Percentiles rank a stretch among this genome's conserved stretches.
Evolutionary conservation across 1,284 basidiomycete genomes (phyloP).

Genomic region (Malassezia brasiliensis): DNA sequence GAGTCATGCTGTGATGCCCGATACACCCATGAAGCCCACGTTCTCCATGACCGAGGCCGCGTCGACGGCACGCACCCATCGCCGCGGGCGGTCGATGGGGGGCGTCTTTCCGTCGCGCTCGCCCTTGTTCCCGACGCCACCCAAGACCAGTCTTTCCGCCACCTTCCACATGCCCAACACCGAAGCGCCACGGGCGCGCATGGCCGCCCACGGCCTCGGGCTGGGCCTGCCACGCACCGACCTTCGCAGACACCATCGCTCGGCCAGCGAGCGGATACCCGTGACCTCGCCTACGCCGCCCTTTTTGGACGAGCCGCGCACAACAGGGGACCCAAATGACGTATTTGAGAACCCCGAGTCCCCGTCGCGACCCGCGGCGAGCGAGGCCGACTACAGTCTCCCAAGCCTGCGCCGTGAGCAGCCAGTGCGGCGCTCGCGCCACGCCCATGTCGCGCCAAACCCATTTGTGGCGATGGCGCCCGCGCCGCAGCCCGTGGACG

Average conservation of each 20-base stretch:
- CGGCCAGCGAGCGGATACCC: conserved; percentile 10
- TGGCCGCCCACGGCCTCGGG: not conserved
- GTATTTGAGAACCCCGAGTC: conserved; percentile 15
- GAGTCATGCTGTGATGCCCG: conserved; percentile 43
- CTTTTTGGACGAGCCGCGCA: not conserved
- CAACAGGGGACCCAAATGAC: conserved; percentile 6
- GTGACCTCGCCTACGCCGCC: not conserved
- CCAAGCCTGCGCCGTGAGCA: conserved; percentile 4
- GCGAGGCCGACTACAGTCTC: not conserved
- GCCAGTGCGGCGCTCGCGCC: not conserved
- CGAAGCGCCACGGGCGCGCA: not conserved
- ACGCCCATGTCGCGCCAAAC: not conserved
- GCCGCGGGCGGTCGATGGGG: conserved; percentile 18
- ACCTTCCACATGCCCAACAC: not conserved
- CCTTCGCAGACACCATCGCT: conserved; percentile 8
- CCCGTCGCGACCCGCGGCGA: not conserved
- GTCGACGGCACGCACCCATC: conserved; percentile 8
- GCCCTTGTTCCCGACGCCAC: conserved; percentile 10
- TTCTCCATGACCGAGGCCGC: conserved; percentile 3
- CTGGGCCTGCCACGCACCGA: not conserved
- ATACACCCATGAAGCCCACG: conserved; percentile 48
- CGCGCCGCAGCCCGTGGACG: not conserved
- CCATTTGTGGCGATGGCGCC: not conserved
- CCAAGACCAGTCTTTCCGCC: not conserved
- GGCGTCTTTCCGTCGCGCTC: conserved; percentile 5